A percentile compares a stretch with the other conserved stretches of the same genome.
Conservation (phyloP, 2,329 filamentous ascomycete species). For the Ilyonectria robusta region DNA sequence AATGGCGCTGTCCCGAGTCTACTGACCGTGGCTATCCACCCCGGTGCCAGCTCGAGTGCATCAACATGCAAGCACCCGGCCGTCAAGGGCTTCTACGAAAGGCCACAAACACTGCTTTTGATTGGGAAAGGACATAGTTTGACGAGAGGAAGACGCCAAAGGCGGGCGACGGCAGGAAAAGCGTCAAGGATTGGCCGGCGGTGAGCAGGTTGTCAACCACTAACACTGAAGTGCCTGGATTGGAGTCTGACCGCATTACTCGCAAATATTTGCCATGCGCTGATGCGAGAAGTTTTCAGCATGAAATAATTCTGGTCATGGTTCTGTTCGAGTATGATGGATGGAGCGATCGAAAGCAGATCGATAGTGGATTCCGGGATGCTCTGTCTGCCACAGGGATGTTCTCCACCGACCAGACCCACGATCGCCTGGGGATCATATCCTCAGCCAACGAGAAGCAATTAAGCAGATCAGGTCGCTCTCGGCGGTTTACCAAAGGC, state of each 20-base stretch:
- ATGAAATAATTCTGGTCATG: background rate
- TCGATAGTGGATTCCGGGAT: constrained; percentile 10
- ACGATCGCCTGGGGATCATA: constrained; percentile 39
- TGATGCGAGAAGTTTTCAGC: background rate
- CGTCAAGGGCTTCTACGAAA: constrained; percentile 61
- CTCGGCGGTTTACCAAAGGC: constrained; percentile 39
- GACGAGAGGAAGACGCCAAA: constrained; percentile 44
- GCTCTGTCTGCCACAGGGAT: constrained; percentile 9
- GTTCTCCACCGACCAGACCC: constrained; percentile 23
- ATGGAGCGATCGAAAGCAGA: constrained; percentile 5
- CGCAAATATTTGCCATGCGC: background rate
- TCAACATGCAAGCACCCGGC: constrained; percentile 65
- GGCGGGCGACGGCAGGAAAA: constrained; percentile 48
- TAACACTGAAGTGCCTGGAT: constrained; percentile 39
- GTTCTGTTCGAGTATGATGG: constrained; percentile 4
- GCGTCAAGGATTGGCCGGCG: constrained; percentile 38
- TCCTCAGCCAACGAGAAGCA: constrained; percentile 39
- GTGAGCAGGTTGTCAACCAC: constrained; percentile 37
- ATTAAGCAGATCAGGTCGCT: constrained; percentile 29
- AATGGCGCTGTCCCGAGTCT: constrained; percentile 43
- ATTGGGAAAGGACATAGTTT: constrained; percentile 53
- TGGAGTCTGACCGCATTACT: constrained; percentile 9
- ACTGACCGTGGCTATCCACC: constrained; percentile 33
- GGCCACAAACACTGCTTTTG: constrained; percentile 63
- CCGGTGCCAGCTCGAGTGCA: constrained; percentile 50